Conservation (phyloP, 2,329 filamentous ascomycete genomes). For the Aspergillus sp. region DNA sequence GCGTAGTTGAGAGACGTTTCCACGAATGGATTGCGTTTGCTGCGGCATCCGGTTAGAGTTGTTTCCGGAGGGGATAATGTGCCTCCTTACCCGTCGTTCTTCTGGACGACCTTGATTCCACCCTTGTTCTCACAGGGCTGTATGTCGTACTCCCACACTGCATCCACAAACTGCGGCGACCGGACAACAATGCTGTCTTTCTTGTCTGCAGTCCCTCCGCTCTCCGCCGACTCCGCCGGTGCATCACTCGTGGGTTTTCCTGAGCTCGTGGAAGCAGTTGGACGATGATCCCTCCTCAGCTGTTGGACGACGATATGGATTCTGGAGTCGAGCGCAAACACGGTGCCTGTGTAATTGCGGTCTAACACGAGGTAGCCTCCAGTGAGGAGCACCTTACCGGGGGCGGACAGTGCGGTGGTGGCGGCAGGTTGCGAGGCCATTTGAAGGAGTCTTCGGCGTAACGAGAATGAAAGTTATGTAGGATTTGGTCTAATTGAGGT, state of each 20-base stretch:
- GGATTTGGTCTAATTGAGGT: background rate
- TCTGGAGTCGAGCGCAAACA: constrained; percentile 63
- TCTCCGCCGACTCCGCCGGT: constrained; percentile 6
- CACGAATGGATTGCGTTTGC: constrained; percentile 77
- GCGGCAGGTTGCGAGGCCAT: constrained; percentile 15
- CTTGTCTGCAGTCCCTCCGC: constrained; percentile 44
- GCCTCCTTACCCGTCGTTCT: constrained; percentile 35
- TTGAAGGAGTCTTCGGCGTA: background rate
- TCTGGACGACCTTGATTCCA: constrained; percentile 77
- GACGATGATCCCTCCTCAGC: constrained; percentile 40
- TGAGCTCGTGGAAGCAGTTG: constrained; percentile 14
- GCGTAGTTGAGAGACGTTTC: constrained; percentile 87
- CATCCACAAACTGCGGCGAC: constrained; percentile 86
- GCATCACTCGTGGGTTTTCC: constrained; percentile 11
- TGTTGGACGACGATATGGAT: constrained; percentile 62
- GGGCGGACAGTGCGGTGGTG: constrained; percentile 72
- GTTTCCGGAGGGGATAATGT: background rate
- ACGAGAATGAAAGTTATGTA: background rate
- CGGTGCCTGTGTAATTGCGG: constrained; percentile 73
- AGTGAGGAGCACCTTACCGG: constrained; percentile 91
- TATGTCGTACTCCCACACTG: constrained; percentile 85
- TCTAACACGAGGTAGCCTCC: constrained; percentile 96
- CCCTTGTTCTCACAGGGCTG: constrained; percentile 67
- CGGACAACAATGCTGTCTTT: constrained; percentile 78
- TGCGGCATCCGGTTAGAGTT: constrained; percentile 27